These are phyloP conservation scores for Aspergillus phoenicis DNA, from an alignment of 2,329 filamentous ascomycete genomes.

Conservation along the genomic window DNA sequence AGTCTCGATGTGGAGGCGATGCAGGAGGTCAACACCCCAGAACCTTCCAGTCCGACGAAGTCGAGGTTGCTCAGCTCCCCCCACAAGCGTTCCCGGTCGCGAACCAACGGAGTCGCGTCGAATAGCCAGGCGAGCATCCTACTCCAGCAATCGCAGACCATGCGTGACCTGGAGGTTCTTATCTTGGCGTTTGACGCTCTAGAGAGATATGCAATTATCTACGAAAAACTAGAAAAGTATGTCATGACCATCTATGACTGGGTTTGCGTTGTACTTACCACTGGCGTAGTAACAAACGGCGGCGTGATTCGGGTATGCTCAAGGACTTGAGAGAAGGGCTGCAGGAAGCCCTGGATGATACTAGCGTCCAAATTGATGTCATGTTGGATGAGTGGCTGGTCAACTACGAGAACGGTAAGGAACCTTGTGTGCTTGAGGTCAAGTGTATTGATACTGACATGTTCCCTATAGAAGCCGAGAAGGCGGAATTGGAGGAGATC, in stretches of 20 bases:
- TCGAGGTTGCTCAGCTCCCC: conserved; percentile 27
- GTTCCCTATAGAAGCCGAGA: conserved; percentile 53
- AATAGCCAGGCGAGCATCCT: conserved; percentile 28
- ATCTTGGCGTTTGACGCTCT: conserved; percentile 67
- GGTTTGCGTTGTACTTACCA: conserved; percentile 12
- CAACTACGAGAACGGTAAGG: conserved; percentile 58
- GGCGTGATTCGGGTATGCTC: conserved; percentile 37
- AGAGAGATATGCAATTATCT: conserved; percentile 65
- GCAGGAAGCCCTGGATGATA: conserved; percentile 56
- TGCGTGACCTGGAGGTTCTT: conserved; percentile 69
- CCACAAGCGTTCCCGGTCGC: conserved; percentile 33
- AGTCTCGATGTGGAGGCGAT: conserved; percentile 27
- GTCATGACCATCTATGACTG: conserved; percentile 16
- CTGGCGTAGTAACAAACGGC: conserved; percentile 30
- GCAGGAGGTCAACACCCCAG: conserved; percentile 25
- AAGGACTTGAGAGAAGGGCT: conserved; percentile 60
- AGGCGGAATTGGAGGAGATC: conserved; percentile 64
- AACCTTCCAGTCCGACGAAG: conserved; percentile 38
- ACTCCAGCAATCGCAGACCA: conserved; percentile 59
- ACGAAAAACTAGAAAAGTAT: conserved; percentile 49
- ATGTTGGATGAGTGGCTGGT: conserved; percentile 67
- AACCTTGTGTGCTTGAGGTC: background rate
- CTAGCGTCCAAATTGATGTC: conserved; percentile 61
- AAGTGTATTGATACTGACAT: conserved; percentile 15
- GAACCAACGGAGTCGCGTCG: conserved; percentile 30